These are phyloP conservation scores for Phoma sp. DNA, from an alignment of 2,329 filamentous ascomycete species.

Conservation along the genomic window DNA sequence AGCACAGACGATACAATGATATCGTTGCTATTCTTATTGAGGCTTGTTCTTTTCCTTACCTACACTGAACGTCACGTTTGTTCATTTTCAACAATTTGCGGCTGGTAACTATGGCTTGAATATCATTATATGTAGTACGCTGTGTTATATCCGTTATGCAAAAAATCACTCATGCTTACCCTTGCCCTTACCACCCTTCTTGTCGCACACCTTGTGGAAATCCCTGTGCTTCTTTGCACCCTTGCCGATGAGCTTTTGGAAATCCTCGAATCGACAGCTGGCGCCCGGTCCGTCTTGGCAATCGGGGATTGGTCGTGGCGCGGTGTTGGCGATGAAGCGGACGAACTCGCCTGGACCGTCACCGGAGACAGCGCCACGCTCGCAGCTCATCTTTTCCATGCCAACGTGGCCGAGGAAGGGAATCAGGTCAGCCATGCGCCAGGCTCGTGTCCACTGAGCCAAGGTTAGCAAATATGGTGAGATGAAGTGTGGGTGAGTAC, in stretches of 20 bases:
- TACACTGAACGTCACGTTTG: no score
- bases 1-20: slow-evolving; percentile 10
- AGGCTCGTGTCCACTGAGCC: slow-evolving; percentile 60
- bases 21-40: not conserved
- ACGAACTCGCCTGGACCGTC: slow-evolving; percentile 55
- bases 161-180: slow-evolving; percentile 8
- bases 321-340: slow-evolving; percentile 59
- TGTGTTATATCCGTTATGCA: not conserved
- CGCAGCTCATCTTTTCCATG: slow-evolving; percentile 68
- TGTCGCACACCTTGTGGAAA: slow-evolving; percentile 40
- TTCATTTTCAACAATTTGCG: no score
- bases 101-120: no score
- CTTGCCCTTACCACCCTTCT: slow-evolving; percentile 23
- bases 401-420: slow-evolving; percentile 71
- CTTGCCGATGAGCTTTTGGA: slow-evolving; percentile 51
- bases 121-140: no score
- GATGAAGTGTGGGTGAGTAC: not conserved
- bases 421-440: slow-evolving; percentile 67
- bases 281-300: slow-evolving; percentile 58
- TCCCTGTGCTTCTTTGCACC: slow-evolving; percentile 45
- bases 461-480: not conserved
- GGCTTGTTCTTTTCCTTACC: not conserved
- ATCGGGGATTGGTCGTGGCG: slow-evolving; percentile 55
- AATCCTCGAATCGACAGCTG: slow-evolving; percentile 55
- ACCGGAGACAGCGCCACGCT: slow-evolving; percentile 56